phyloP scores from a whole-genome alignment of 495 filamentous ascomycete species.

The Penicillium soppii region DNA sequence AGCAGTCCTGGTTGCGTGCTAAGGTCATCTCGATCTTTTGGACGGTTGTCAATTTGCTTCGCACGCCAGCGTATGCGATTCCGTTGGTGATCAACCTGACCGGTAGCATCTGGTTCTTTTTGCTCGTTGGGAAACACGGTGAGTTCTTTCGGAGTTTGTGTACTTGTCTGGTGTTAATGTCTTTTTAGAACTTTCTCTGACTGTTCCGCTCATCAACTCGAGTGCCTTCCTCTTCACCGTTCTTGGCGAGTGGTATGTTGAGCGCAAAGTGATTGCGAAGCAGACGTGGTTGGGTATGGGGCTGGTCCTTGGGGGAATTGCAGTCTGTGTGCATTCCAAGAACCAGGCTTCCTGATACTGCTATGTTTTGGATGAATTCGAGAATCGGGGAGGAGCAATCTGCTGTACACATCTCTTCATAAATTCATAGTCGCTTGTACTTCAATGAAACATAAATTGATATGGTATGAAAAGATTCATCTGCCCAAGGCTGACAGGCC shows the following conservation, averaged over 20 bases:
- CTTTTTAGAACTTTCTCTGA: slow-evolving; percentile 76
- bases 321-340: slow-evolving; percentile 73
- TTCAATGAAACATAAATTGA: no score
- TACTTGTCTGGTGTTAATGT: not conserved
- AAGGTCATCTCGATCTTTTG: slow-evolving; percentile 60
- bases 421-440: no score
- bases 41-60: slow-evolving; percentile 74
- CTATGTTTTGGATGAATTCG: not conserved
- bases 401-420: no score
- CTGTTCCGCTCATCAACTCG: slow-evolving; percentile 92
- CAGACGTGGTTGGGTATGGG: slow-evolving; percentile 90
- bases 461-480: no score
- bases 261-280: slow-evolving; percentile 80
- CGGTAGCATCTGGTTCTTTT: slow-evolving; percentile 95
- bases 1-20: slow-evolving; percentile 48
- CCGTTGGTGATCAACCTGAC: slow-evolving; percentile 88
- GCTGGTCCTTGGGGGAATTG: slow-evolving; percentile 79
- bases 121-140: slow-evolving; percentile 92
- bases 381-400: no score
- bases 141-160: slow-evolving; percentile 28
- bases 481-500: no score
- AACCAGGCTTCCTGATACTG: slow-evolving; percentile 22
- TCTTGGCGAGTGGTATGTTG: slow-evolving; percentile 91
- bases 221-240: slow-evolving; percentile 95
- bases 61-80: slow-evolving; percentile 78